Evolutionary conservation across 2,329 filamentous ascomycete genomes (phyloP).

Genomic region (Plenodomus lindquistii): DNA sequence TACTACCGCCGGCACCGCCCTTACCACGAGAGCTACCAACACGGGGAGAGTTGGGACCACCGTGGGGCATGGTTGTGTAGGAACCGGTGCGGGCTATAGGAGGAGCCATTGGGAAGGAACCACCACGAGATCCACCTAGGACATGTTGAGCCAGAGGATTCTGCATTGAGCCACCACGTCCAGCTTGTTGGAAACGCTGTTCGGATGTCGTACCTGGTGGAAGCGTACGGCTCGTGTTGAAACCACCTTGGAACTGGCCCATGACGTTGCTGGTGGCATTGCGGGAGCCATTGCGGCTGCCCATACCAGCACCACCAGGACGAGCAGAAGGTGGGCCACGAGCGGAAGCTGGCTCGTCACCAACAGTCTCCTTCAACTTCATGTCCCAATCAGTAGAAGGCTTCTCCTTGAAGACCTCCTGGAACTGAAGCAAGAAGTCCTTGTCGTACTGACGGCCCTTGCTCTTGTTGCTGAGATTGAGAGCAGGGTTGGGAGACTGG

Average conservation of each 20-base stretch:
- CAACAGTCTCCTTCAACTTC: conserved; percentile 82
- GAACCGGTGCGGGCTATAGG: conserved; percentile 68
- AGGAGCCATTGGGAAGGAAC: conserved; percentile 62
- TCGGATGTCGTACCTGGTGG: conserved; percentile 77
- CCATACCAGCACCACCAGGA: conserved; percentile 54
- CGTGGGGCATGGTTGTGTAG: conserved; percentile 61
- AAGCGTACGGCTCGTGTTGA: conserved; percentile 57
- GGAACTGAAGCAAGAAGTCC: conserved; percentile 94
- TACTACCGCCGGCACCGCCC: conserved; percentile 63
- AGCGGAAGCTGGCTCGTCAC: conserved; percentile 73
- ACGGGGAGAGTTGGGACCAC: conserved; percentile 71
- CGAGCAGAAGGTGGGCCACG: conserved; percentile 63
- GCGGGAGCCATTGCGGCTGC: conserved; percentile 54
- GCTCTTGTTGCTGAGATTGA: conserved; percentile 82
- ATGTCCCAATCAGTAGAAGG: conserved; percentile 91
- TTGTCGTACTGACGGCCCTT: conserved; percentile 93
- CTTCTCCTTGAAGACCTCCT: conserved; percentile 94
- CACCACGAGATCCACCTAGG: conserved; percentile 55
- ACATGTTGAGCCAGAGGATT: conserved; percentile 65
- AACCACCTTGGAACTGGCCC: conserved; percentile 67
- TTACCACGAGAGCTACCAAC: conserved; percentile 65
- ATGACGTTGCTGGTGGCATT: conserved; percentile 55
- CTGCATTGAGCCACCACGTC: conserved; percentile 38
- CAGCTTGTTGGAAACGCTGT: conserved; percentile 63
- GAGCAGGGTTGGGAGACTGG: conserved; percentile 84